Conservation (phyloP, 306 rosid genomes). For the Vigna hirtella region DNA sequence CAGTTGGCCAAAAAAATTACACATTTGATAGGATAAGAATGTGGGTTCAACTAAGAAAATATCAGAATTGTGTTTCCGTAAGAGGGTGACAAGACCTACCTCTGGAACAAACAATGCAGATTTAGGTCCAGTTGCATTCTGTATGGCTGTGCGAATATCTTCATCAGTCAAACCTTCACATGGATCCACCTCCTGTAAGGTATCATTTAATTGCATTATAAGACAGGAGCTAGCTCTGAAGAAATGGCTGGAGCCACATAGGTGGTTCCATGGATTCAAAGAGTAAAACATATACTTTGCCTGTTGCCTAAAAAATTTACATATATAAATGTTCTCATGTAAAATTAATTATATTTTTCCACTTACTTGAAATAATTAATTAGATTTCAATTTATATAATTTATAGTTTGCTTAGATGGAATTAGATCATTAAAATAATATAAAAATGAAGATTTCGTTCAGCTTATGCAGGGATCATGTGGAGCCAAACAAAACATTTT, state of each 20-base stretch:
- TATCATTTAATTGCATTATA: slow-evolving; percentile 37
- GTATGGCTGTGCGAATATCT: slow-evolving; percentile 95
- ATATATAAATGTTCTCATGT: background rate
- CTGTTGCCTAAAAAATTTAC: slow-evolving; percentile 6
- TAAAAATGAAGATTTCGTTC: slow-evolving; percentile 24
- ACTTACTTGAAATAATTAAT: slow-evolving; percentile 1
- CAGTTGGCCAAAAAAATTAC: slow-evolving; percentile 3
- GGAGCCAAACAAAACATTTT: background rate
- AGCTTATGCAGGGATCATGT: background rate
- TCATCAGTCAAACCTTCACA: slow-evolving; percentile 95
- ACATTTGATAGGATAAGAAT: slow-evolving; percentile 21
- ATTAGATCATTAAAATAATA: slow-evolving; percentile 14
- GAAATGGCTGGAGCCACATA: slow-evolving; percentile 33
- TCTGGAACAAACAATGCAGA: slow-evolving; percentile 96
- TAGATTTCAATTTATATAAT: background rate
- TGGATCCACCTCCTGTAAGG: slow-evolving; percentile 92
- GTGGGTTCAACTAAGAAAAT: slow-evolving; percentile 13
- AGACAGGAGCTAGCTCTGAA: slow-evolving; percentile 27
- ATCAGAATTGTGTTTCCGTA: background rate
- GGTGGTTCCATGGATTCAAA: slow-evolving; percentile 8
- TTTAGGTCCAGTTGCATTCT: slow-evolving; percentile 94
- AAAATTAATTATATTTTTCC: slow-evolving; percentile 12
- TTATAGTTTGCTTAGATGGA: slow-evolving; percentile 17
- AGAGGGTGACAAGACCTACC: slow-evolving; percentile 58
- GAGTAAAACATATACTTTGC: slow-evolving; percentile 7